Evolutionary conservation across 352 stramenopile genomes (phyloP), one percentile per base, ranked within the genome.

Genomic region (Pythium myriotylum): DNA sequence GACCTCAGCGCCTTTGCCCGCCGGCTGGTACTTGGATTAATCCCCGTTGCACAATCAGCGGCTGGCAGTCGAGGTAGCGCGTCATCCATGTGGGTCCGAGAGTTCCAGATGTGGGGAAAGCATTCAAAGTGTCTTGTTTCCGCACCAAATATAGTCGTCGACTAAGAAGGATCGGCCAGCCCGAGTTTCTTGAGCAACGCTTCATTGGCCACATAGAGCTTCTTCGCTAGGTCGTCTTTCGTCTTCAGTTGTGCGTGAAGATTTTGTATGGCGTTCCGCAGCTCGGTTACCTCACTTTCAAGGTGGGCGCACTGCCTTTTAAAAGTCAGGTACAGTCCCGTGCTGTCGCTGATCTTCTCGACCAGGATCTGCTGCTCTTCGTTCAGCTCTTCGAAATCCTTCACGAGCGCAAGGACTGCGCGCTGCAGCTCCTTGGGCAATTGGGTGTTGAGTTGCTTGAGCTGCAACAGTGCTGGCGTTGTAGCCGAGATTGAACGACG

Each of bases 161-260:
- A 43, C 37, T 43, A 43, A 20, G 37, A 20, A 4, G 49, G 49
- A 23, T 50, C 43, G 6, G 10, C 55, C 14, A 66, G 45, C 45
- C 73, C 65, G n/a, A 87, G 56, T 24, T 72, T 68, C 54, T 72
- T 67, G 2, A 90, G 52, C 23, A 90, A 59, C n/a, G 67, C 78
- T 49, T 88, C 79, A 27, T 90, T 89, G 20, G 81, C 79, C 29
- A 76, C 32, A 56, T 90, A 89, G 17, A 90, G 39, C 49, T 88
- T 85, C 51, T 79, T 86, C 32, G 77, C 84, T 4, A 88, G 61
- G 0, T 37, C 24, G 45, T 89, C 79, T 24, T 90, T 90, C 20
- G 54, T 60, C 40, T 84, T 59, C 2, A 88, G 55, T 32, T 84
- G 73, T 22, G 74, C 26, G 12, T 84, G 62, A 6, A 88, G 42